phyloP scores from a whole-genome alignment of 805 yeast species.

The Ogataea dorogensis region DNA sequence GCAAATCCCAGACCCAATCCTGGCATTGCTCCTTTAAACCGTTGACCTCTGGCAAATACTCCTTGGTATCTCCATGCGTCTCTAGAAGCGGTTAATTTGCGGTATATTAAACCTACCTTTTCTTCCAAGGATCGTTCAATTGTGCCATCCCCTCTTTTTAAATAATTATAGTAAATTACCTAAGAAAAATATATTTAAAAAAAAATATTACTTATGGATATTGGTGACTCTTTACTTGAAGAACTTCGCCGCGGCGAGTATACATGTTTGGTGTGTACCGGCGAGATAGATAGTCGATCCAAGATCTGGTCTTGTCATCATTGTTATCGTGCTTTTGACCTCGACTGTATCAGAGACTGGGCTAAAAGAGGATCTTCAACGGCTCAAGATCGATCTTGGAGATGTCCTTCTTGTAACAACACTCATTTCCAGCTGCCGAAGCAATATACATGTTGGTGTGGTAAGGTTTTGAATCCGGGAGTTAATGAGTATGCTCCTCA shows the following conservation, averaged over 20 bases:
- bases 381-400: slow-evolving; percentile 60
- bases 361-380: slow-evolving; percentile 72
- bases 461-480: slow-evolving; percentile 66
- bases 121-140: slow-evolving; percentile 45
- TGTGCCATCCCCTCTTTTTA: slow-evolving; percentile 24
- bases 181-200: background rate
- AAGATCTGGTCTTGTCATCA: slow-evolving; percentile 74
- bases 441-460: slow-evolving; percentile 84
- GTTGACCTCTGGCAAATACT: slow-evolving; percentile 66
- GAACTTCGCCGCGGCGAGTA: slow-evolving; percentile 72
- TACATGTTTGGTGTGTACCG: slow-evolving; percentile 84
- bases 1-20: slow-evolving; percentile 78
- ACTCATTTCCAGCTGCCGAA: slow-evolving; percentile 48
- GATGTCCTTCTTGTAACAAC: slow-evolving; percentile 80
- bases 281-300: slow-evolving; percentile 66
- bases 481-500: slow-evolving; percentile 65
- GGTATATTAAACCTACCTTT: slow-evolving; percentile 30
- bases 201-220: slow-evolving; percentile 9
- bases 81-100: slow-evolving; percentile 38
- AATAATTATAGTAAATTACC: background rate
- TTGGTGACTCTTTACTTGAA: slow-evolving; percentile 38
- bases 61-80: slow-evolving; percentile 93
- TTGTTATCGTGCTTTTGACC: slow-evolving; percentile 83
- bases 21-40: slow-evolving; percentile 73
- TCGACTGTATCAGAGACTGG: slow-evolving; percentile 86